Base-by-base conservation (phyloP, 768 basidiomycete genomes). In the Leccinum variicolor region DNA sequence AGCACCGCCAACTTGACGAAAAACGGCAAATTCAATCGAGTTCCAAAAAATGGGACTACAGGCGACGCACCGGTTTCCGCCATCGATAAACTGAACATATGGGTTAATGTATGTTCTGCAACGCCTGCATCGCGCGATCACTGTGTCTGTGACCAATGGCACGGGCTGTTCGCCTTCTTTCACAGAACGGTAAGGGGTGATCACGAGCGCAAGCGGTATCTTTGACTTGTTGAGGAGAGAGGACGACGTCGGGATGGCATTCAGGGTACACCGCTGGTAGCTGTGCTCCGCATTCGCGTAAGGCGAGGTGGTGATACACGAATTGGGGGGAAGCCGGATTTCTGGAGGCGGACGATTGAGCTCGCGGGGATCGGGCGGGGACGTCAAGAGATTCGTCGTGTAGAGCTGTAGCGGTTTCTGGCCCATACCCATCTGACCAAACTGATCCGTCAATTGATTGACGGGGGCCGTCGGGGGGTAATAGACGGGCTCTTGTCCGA, bases 91-190 rank as follows among this genome's bases (percentile, higher is more conserved):
- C 67, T 94, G 92, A 21, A 97, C 94, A 67, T 90, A 98, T 4
- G 96, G 94, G 69, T 98, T 96, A 74, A 98, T 98, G 75, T 98
- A 98, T 34, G 94, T 89, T 69, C 96, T 85, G 79, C 96, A 98
- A 19, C 96, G 84, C 60, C 96, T 83, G 76, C 96, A 98, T 46
- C 96, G 89, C 45, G 96, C 95, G 66, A 98, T 98, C 46, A 98
- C 90, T 0, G 91, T 93, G 69, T 98, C 96, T 0, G 89, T 85
- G 9, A 98, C 84, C 41, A 98, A 79, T n/a, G 94, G 92, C 21
- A 98, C 92, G 1, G 84, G 81, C 43, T 87, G 85, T 57, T 94
- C 89, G 46, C 89, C 94, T 68, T 85, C 87, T 64, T 92, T 87
- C 58, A 94, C 71, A 0, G 89, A 86, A 33, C 95, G 86, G 72